Base-by-base conservation (phyloP, 805 yeast genomes). In the Candida palmyrensis region DNA sequence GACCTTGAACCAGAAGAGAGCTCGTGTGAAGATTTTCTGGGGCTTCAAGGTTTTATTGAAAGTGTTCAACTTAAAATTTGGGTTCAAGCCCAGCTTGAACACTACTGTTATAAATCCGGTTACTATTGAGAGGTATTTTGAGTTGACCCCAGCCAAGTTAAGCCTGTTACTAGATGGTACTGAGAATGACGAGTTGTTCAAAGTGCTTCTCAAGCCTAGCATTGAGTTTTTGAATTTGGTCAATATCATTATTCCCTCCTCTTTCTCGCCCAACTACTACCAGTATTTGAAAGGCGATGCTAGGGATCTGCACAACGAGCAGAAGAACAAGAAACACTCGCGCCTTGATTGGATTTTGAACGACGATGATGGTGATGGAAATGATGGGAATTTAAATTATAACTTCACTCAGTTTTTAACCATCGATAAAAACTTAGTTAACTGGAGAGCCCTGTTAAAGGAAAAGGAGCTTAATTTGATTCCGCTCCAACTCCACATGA, bases 351-450 rank as follows among this genome's bases (percentile, higher is more conserved):
- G 69, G 68, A 63, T 66, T 16, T 49, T 65, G 28, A 64, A 64
- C 37, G 69, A 66, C 38, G 69, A 65, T 40, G 72, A 64, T 40
- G 72, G 72, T 15, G 72, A 66, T 40, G 71, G 72, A 5, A 66
- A 64, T 38, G 72, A 66, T 42, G 72, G 72, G 3, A 66, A 66
- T 35, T 55, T 66, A 40, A 66, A 66, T 36, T 66, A 66, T 46
- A 66, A 66, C 38, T 66, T 59, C 39, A 57, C 56, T 31, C 72
- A 66, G 36, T 66, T 66, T 36, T 48, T 59, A 24, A 57, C 59
- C 7, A 66, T 66, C 32, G 72, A 66, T 44, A 58, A 53, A 33
- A 66, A 66, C 42, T 49, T 66, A 31, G 45, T 61, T 10, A 53
- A 49, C 30, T 66, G 72, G 72, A 58, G 70, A 39, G 49, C 51